Percentiles rank a stretch among this genome's conserved stretches.
Conservation (phyloP, 805 yeast genomes). For the Torulaspora gathmanii region DNA sequence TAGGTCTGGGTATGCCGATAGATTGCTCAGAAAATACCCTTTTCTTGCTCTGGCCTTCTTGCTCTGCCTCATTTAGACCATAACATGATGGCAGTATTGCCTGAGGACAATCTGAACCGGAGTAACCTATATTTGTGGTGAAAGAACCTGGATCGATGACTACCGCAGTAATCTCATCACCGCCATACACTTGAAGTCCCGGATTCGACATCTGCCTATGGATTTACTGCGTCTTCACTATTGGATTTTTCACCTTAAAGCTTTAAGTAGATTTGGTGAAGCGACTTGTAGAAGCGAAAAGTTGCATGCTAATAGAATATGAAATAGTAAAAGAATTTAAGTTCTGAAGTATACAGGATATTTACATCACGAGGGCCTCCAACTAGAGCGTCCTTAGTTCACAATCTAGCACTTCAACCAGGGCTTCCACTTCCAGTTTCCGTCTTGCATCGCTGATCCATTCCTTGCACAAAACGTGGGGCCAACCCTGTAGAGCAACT, state of each 20-base stretch:
- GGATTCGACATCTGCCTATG: conserved; percentile 30
- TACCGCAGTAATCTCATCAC: conserved; percentile 82
- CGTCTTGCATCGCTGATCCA: conserved; percentile 89
- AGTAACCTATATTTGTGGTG: conserved; percentile 79
- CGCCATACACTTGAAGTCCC: conserved; percentile 52
- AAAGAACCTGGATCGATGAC: conserved; percentile 89
- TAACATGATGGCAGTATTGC: conserved; percentile 68
- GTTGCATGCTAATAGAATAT: conserved; percentile 4
- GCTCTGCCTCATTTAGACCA: conserved; percentile 35
- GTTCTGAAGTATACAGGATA: conserved; percentile 4
- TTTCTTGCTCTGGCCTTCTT: conserved; percentile 13
- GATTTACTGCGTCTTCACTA: not conserved
- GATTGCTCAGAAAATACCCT: conserved; percentile 39
- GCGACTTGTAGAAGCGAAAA: not conserved
- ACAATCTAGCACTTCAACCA: conserved; percentile 62
- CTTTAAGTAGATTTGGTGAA: not conserved
- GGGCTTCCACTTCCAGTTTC: conserved; percentile 81
- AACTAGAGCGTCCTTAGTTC: conserved; percentile 50
- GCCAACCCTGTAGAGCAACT: conserved; percentile 86
- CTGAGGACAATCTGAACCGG: conserved; percentile 88
- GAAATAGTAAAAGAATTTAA: conserved; percentile 1
- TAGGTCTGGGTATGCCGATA: conserved; percentile 48
- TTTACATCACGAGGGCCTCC: conserved; percentile 9
- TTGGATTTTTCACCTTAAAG: not conserved
- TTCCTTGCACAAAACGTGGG: conserved; percentile 81